phyloP scores from a whole-genome alignment of 768 basidiomycete species.

The Boletellus ananiceps region DNA sequence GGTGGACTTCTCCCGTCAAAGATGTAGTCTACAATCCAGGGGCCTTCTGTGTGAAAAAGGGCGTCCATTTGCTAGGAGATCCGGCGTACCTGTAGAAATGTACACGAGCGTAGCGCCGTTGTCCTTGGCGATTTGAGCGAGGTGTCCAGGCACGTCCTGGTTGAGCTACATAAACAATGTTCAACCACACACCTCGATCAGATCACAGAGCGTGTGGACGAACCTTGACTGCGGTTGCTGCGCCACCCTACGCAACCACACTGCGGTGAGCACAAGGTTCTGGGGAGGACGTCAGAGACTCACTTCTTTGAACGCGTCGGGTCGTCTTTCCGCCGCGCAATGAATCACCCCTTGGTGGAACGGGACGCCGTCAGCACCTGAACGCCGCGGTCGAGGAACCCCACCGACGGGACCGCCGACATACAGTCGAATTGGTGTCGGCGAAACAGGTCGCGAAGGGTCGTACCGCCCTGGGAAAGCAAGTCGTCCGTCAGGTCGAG shows the following conservation, averaged over 20 bases:
- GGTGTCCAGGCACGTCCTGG: slow-evolving; percentile 63
- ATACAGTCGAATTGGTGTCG: slow-evolving; percentile 66
- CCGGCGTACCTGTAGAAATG: slow-evolving; percentile 76
- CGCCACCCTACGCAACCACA: slow-evolving; percentile 40
- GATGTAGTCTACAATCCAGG: slow-evolving; percentile 68
- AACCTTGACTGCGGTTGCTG: slow-evolving; percentile 61
- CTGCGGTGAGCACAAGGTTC: too few species aligned
- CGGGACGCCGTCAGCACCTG: slow-evolving; percentile 1
- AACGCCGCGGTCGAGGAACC: neutral
- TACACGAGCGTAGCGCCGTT: slow-evolving; percentile 74
- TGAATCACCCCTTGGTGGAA: slow-evolving; percentile 72
- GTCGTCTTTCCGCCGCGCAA: slow-evolving; percentile 91
- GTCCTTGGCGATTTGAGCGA: slow-evolving; percentile 62
- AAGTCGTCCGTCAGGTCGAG: slow-evolving; percentile 64
- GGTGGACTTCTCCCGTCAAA: slow-evolving; percentile 93
- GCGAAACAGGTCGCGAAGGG: slow-evolving; percentile 47
- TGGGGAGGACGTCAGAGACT: slow-evolving; percentile 7
- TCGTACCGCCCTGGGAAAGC: slow-evolving; percentile 33
- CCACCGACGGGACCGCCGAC: slow-evolving; percentile 22
- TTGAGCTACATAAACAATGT: slow-evolving; percentile 56
- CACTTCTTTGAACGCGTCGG: slow-evolving; percentile 90
- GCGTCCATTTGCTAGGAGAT: neutral
- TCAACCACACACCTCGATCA: neutral
- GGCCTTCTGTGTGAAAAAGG: slow-evolving; percentile 8
- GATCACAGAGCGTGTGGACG: slow-evolving; percentile 9